These are phyloP conservation scores for Eutrema heterophyllum DNA, from an alignment of 345 rosid species.

Conservation along the genomic window DNA sequence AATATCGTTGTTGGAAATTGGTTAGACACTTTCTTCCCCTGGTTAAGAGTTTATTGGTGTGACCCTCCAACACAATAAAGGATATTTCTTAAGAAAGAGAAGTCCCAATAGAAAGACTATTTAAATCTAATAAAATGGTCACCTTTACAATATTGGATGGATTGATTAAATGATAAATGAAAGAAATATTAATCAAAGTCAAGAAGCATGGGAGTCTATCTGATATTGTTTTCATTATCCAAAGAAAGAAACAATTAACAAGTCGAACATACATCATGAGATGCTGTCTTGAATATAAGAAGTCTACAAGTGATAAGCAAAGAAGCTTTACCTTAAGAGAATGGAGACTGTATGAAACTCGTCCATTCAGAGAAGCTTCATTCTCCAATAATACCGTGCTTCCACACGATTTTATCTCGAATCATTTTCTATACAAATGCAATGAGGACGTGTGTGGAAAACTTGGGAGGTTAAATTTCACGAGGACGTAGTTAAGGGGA, in stretches of 20 bases:
- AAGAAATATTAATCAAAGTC: background rate
- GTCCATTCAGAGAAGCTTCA: background rate
- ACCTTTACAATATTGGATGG: background rate
- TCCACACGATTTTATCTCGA: background rate
- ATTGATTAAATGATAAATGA: background rate
- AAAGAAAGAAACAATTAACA: background rate
- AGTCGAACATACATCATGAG: background rate
- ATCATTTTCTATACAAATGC: background rate
- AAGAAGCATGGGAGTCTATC: background rate
- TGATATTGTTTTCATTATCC: background rate
- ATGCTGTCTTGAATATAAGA: background rate
- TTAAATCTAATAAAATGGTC: background rate
- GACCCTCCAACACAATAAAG: background rate
- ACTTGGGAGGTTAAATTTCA: background rate
- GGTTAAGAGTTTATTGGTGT: background rate
- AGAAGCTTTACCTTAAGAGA: background rate
- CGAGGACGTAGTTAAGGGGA: background rate
- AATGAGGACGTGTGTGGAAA: background rate
- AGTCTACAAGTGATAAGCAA: background rate
- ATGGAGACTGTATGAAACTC: background rate
- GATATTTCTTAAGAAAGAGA: background rate
- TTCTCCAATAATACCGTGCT: background rate
- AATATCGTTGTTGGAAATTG: background rate
- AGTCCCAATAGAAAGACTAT: background rate
- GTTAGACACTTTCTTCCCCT: constrained; percentile 15